phyloP scores from a whole-genome alignment of 345 rosid genomes.

The Lepidium didymum region DNA sequence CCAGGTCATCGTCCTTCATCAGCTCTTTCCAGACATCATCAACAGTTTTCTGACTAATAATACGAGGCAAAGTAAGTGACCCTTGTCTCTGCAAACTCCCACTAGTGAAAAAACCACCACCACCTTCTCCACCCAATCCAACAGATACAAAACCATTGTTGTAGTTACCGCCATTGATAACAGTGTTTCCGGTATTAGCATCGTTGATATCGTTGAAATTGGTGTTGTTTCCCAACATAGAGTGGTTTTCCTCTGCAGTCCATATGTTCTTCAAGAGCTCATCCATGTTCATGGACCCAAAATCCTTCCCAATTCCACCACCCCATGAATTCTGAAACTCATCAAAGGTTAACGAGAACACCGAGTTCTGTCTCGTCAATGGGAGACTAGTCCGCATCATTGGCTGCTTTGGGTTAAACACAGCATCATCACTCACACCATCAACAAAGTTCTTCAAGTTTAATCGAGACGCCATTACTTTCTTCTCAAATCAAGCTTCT shows the following conservation, averaged over 20 bases:
- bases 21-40: constrained; percentile 90
- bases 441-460: constrained; percentile 52
- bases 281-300: constrained; percentile 99
- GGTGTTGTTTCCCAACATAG: constrained; percentile 19
- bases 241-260: constrained; percentile 72
- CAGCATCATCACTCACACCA: constrained; percentile 37
- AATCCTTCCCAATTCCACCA: constrained; percentile 69
- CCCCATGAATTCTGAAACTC: constrained; percentile 82
- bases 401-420: constrained; percentile 28
- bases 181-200: not conserved
- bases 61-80: constrained; percentile 77
- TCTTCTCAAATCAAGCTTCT: constrained; percentile 2
- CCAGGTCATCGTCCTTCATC: constrained; percentile 45
- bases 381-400: constrained; percentile 28
- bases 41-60: constrained; percentile 80
- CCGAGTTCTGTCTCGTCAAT: constrained; percentile 60
- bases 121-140: constrained; percentile 13
- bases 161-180: not conserved
- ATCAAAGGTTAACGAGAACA: constrained; percentile 82
- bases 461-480: constrained; percentile 28
- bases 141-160: constrained; percentile 28
- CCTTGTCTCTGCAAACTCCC: constrained; percentile 83
- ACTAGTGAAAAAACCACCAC: constrained; percentile 27
- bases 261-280: constrained; percentile 77
- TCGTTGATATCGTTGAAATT: constrained; percentile 1